Base-by-base conservation (phyloP, 768 basidiomycete species). In the Leccinum ochraceum region DNA sequence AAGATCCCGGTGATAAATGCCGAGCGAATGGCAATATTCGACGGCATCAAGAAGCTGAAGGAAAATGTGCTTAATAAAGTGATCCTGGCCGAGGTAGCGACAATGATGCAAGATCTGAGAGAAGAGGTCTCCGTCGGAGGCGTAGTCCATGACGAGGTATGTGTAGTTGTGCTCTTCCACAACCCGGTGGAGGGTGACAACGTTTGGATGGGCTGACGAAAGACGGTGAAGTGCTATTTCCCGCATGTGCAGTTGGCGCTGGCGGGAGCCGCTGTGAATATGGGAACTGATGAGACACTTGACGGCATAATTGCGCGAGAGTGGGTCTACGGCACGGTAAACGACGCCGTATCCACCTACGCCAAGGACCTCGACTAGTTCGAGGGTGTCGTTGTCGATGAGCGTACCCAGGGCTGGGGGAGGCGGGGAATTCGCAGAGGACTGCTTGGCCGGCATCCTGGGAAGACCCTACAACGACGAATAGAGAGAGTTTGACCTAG, bases 301-400 rank as follows among this genome's bases (percentile, higher is more conserved):
- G 68, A 98, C 94, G 60, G 95, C 94, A 74, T 85, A 94, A 58
- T 86, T 87, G 64, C 78, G 77, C 20, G 73, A 77, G 51, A 79
- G 77, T 42, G 79, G 75, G 66, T 82, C 90, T 60, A 90, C 79
- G 26, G 93, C 95, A 58, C 91, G 89, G 74, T 96, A 97, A 11
- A 98, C 96, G 67, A 95, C 88, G 57, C 96, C 96, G 71, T 97
- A 98, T 24, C 95, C 95, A 13, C 96, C 96, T 36, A 90, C 85
- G 37, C 96, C 96, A 54, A 98, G 85, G 63, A 95, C 83, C 68
- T 90, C 86, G 67, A 90, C 84, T 61, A 98, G 87, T 75, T 94
- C 84, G 60, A 98, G 85, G 53, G 85, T 78, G 66, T 86, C 88
- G 63, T 85, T 81, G 81, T 95, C 93, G 79, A 98, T 92, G 71